These are phyloP conservation scores for Aspergillus fijiensis DNA, from an alignment of 2,329 filamentous ascomycete species.

Conservation along the genomic window DNA sequence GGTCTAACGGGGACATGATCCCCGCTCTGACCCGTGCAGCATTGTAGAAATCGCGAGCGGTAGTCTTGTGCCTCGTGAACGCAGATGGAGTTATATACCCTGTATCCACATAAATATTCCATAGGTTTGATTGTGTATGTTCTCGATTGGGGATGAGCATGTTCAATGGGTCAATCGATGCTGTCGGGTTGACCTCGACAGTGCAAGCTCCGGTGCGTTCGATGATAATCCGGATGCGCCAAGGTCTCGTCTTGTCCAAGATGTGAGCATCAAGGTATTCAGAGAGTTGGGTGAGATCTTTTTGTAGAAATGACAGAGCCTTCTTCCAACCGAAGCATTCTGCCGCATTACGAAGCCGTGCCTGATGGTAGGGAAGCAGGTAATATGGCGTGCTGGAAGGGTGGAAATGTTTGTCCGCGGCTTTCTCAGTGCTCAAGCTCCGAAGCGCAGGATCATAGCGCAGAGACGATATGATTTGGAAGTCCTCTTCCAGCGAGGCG, in stretches of 20 bases:
- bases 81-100: conserved; percentile 53
- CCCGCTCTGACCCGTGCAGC: conserved; percentile 62
- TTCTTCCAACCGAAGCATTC: conserved; percentile 49
- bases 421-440: conserved; percentile 26
- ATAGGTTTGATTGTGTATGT: conserved; percentile 29
- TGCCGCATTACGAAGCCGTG: conserved; percentile 67
- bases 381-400: conserved; percentile 64
- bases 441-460: conserved; percentile 66
- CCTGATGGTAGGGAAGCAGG: conserved; percentile 74
- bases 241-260: conserved; percentile 33
- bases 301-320: conserved; percentile 32
- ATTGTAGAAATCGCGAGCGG: conserved; percentile 69
- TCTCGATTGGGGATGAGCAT: conserved; percentile 28
- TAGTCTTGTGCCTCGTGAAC: conserved; percentile 88
- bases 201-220: conserved; percentile 30
- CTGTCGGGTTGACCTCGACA: conserved; percentile 34
- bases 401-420: conserved; percentile 36
- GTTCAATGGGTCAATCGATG: conserved; percentile 24
- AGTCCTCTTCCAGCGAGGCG: conserved; percentile 31
- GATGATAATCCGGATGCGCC: conserved; percentile 40
- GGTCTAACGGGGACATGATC: conserved; percentile 47
- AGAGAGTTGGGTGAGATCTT: conserved; percentile 30
- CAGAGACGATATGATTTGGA: conserved; percentile 68
- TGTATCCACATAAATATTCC: conserved; percentile 56
- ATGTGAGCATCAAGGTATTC: conserved; percentile 32